Conservation (phyloP, 768 basidiomycete species). For the Lactarius vividus region DNA sequence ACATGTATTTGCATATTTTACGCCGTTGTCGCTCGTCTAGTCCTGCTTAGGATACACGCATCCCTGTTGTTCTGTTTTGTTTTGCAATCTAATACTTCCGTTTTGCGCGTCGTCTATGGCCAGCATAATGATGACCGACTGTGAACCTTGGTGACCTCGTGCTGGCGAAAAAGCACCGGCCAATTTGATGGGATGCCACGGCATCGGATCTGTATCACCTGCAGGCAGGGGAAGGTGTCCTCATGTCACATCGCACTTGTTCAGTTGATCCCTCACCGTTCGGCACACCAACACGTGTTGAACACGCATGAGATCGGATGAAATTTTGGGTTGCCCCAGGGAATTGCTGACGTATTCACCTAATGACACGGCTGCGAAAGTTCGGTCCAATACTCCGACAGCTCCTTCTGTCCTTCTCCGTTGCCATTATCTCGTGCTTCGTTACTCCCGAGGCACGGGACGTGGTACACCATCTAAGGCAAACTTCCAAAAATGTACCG, state of each 20-base stretch:
- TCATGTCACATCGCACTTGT: not conserved
- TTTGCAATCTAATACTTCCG: not conserved
- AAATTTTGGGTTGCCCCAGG: not conserved
- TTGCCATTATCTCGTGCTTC: not conserved
- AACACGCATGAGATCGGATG: not conserved
- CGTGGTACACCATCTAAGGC: not conserved
- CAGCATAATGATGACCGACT: not conserved
- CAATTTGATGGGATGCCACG: not conserved
- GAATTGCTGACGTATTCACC: not conserved
- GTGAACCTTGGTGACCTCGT: constrained; percentile 1
- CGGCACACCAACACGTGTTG: constrained; percentile 14
- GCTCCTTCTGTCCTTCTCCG: not conserved
- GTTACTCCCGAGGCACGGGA: not conserved
- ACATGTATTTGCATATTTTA: not conserved
- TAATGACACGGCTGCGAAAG: not conserved
- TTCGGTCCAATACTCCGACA: not conserved
- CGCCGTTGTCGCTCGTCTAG: not conserved
- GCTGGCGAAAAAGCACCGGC: not conserved
- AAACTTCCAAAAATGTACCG: not conserved
- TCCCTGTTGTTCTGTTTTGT: not conserved
- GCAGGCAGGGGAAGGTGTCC: not conserved
- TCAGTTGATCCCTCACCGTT: not conserved
- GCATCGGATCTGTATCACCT: not conserved
- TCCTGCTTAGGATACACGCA: not conserved
- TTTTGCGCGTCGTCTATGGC: not conserved